A percentile compares a stretch with the other conserved stretches of the same genome.
Conservation (phyloP, 2,329 filamentous ascomycete genomes). For the Blumeria graminis region DNA sequence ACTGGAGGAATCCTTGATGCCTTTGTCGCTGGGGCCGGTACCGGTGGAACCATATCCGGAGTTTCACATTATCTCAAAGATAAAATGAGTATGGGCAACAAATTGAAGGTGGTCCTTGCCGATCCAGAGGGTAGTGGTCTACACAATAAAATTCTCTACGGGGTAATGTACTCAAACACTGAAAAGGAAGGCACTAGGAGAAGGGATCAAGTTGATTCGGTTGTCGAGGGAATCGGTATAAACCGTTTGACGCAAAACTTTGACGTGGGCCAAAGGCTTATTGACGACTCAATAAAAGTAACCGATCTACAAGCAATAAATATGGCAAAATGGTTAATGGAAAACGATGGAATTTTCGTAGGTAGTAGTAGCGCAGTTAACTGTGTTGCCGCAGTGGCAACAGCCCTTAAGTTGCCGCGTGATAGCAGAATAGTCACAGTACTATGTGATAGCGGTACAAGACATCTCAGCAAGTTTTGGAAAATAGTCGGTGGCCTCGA, state of each 20-base stretch:
- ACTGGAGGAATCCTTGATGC: conserved; percentile 52
- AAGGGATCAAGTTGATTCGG: conserved; percentile 76
- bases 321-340: conserved; percentile 93
- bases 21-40: conserved; percentile 83
- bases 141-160: conserved; percentile 76
- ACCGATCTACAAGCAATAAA: conserved; percentile 68
- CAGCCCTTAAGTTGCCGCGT: conserved; percentile 39
- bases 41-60: conserved; percentile 78
- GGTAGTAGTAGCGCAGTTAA: conserved; percentile 96
- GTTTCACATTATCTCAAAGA: conserved; percentile 61
- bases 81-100: conserved; percentile 13
- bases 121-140: conserved; percentile 88
- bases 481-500: conserved; percentile 45
- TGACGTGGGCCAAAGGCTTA: conserved; percentile 58
- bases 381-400: conserved; percentile 54
- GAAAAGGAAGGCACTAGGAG: conserved; percentile 80
- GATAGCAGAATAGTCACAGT: conserved; percentile 48
- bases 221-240: conserved; percentile 89
- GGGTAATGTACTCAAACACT: conserved; percentile 81
- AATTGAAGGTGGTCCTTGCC: conserved; percentile 52
- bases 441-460: conserved; percentile 62
- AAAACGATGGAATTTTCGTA: conserved; percentile 83
- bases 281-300: conserved; percentile 78
- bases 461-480: conserved; percentile 73
- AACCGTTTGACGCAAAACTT: conserved; percentile 91